Evolutionary conservation across 2,329 filamentous ascomycete species (phyloP).

Genomic region (Aureobasidium melanogenum): DNA sequence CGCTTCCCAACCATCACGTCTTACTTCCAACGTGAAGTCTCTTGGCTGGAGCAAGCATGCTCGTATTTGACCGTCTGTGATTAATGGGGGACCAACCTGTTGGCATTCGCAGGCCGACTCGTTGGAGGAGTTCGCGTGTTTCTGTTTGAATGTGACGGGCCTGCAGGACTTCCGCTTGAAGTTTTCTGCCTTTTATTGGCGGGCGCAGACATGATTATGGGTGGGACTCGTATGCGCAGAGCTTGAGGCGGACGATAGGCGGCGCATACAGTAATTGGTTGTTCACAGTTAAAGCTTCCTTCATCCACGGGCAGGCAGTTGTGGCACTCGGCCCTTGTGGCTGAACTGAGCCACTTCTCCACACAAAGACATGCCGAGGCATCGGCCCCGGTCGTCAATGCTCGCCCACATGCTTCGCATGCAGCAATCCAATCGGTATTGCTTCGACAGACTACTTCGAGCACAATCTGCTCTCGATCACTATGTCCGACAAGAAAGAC

Average conservation of each 20-base stretch:
- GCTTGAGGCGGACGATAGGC: neutral
- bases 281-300: neutral
- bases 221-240: neutral
- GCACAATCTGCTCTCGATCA: neutral
- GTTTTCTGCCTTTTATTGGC: slow-evolving; percentile 10
- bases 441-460: too few species aligned
- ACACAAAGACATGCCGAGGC: neutral
- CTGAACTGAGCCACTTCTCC: neutral
- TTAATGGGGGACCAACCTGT: neutral
- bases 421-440: too few species aligned
- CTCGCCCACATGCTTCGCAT: neutral
- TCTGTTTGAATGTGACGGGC: neutral
- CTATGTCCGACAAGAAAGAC: slow-evolving; percentile 22
- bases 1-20: neutral
- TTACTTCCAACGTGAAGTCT: neutral
- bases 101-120: neutral
- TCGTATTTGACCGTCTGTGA: neutral
- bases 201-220: slow-evolving; percentile 1
- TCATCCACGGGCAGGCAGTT: neutral
- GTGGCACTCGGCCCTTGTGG: neutral
- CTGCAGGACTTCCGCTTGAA: neutral
- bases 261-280: neutral
- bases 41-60: neutral
- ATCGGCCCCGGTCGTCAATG: neutral
- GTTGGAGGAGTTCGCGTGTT: neutral